These are phyloP conservation scores for Fimicolochytrium jonesii DNA, from an alignment of 192 early-diverging fungal species.

Conservation along the genomic window DNA sequence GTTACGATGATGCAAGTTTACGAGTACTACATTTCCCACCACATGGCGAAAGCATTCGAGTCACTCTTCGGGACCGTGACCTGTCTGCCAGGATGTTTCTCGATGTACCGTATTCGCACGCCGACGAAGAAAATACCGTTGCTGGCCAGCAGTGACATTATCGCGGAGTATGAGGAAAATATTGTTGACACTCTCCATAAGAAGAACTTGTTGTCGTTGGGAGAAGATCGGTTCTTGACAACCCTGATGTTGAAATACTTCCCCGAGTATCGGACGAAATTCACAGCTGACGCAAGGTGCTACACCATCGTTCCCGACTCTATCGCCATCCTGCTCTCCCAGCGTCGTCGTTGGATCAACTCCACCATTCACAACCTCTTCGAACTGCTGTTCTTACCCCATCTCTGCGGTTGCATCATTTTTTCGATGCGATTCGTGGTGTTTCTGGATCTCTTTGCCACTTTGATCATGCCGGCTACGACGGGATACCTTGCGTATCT, in stretches of 20 bases:
- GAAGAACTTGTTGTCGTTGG: constrained; percentile 93
- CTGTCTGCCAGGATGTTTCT: constrained; percentile 97
- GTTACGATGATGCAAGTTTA: constrained; percentile 98
- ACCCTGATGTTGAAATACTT: constrained; percentile 82
- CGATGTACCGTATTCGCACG: constrained; percentile 93
- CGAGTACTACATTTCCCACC: constrained; percentile 97
- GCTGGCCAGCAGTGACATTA: constrained; percentile 78
- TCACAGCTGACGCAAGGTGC: constrained; percentile 86
- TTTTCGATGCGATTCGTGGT: constrained; percentile 98
- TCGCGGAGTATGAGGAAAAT: constrained; percentile 88
- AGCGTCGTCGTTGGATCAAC: constrained; percentile 98
- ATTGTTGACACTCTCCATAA: constrained; percentile 93
- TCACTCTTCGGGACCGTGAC: constrained; percentile 96
- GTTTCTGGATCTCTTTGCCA: constrained; percentile 89
- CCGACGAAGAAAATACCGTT: constrained; percentile 80
- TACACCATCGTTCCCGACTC: constrained; percentile 90
- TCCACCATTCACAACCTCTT: constrained; percentile 96
- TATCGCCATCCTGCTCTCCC: constrained; percentile 83
- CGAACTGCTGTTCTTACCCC: constrained; percentile 88
- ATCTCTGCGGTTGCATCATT: constrained; percentile 95
- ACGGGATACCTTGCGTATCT: constrained; percentile 64
- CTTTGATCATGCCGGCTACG: constrained; percentile 87
- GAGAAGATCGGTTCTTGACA: constrained; percentile 94
- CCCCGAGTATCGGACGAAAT: constrained; percentile 91
- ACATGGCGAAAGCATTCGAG: constrained; percentile 95